These are phyloP conservation scores for Sporothrix pseudoabietina DNA, from an alignment of 2,329 filamentous ascomycete genomes.

Conservation along the genomic window DNA sequence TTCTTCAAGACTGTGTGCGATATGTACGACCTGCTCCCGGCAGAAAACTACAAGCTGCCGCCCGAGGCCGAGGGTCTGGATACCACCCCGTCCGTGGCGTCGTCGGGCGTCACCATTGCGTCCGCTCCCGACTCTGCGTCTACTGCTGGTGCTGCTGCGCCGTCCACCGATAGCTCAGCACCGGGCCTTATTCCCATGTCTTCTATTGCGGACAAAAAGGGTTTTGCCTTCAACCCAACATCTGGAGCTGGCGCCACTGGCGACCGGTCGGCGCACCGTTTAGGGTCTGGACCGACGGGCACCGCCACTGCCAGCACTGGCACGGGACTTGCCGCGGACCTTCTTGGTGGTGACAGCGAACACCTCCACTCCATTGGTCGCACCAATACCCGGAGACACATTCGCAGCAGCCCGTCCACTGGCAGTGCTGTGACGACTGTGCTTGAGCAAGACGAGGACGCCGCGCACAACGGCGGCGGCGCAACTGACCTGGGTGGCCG, in stretches of 20 bases:
- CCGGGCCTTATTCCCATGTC: constrained; percentile 33
- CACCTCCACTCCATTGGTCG: constrained; percentile 57
- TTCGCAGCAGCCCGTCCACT: constrained; percentile 75
- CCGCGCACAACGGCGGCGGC: background rate
- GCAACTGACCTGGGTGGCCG: background rate
- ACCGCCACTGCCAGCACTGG: background rate
- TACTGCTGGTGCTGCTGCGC: constrained; percentile 20
- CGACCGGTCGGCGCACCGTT: constrained; percentile 48
- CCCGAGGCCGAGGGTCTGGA: constrained; percentile 88
- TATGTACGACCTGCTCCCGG: constrained; percentile 81
- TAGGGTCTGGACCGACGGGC: constrained; percentile 33
- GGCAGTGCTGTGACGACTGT: constrained; percentile 80
- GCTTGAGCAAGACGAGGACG: constrained; percentile 77
- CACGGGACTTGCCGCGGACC: constrained; percentile 32
- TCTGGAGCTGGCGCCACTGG: constrained; percentile 52
- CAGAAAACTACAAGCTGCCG: constrained; percentile 94
- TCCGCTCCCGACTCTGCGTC: constrained; percentile 7
- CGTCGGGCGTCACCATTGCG: constrained; percentile 32
- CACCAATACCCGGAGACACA: constrained; percentile 80
- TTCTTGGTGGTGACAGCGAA: constrained; percentile 48
- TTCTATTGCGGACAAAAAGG: constrained; percentile 29
- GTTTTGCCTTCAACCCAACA: constrained; percentile 8
- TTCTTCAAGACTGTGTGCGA: constrained; percentile 98
- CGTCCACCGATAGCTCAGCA: constrained; percentile 13
- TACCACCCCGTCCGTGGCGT: constrained; percentile 32